A percentile compares a stretch with the other conserved stretches of the same genome.
These are phyloP conservation scores for Carex kokanica DNA, from an alignment of 176 grass and related monocot species.

Conservation along the genomic window DNA sequence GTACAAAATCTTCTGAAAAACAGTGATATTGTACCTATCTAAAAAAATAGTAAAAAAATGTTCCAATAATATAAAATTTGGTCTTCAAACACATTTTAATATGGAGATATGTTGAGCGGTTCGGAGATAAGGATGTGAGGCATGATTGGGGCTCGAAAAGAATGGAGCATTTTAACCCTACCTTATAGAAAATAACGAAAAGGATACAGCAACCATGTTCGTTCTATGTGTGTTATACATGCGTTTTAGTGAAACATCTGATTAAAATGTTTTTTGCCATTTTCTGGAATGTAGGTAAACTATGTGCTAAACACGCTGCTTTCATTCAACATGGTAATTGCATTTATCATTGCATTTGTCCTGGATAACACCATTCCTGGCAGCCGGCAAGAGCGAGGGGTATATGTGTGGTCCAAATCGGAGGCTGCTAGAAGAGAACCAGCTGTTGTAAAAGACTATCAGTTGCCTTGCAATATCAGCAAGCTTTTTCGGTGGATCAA, in stretches of 20 bases:
- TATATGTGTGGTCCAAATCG: constrained; percentile 89
- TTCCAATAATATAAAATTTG: no score
- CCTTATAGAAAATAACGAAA: not conserved
- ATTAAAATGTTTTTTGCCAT: constrained; percentile 6
- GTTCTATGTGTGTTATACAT: not conserved
- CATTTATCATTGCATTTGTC: constrained; percentile 74
- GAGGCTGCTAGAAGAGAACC: constrained; percentile 69
- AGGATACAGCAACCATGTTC: not conserved
- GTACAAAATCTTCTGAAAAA: no score
- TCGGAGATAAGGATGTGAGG: no score
- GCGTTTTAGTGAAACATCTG: constrained; percentile 5
- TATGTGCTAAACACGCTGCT: constrained; percentile 80
- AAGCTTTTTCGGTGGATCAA: constrained; percentile 66
- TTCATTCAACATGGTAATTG: constrained; percentile 94
- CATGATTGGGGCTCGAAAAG: no score
- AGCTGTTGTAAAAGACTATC: constrained; percentile 63
- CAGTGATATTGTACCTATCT: no score
- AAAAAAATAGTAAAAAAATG: no score
- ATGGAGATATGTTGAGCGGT: no score
- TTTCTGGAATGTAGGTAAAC: constrained; percentile 61
- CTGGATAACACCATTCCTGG: constrained; percentile 94
- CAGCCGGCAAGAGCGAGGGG: constrained; percentile 65
- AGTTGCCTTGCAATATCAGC: constrained; percentile 80
- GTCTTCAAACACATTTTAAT: no score
- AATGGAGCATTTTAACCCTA: no score